Base-by-base conservation (phyloP, 345 rosid species). In the Populus tremula region DNA sequence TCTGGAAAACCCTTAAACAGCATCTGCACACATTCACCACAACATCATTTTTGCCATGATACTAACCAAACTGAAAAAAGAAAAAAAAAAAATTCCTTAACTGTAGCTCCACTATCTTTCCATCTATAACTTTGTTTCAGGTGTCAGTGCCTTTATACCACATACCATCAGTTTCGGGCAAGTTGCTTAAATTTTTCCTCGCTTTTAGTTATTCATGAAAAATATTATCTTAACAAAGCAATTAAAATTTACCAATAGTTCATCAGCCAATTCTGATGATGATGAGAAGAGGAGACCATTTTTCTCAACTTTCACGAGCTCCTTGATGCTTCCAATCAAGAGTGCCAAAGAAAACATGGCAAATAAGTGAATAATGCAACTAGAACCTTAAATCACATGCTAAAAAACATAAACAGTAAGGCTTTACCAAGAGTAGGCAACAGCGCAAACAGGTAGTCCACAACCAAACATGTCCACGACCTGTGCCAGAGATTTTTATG, bases 381-480 rank as follows among this genome's bases (percentile, higher is more conserved):
- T 50, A 17, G 41, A 39, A 72, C 72, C 33, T 11, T 16, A 69
- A 25, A 61, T 21, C 5, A 59, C 39, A 23, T 47, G 53, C 25
- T 31, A 39, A 76, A 67, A 61, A 29, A 20, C 21, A 71, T 10
- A 35, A 54, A 35, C 49, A 31, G 21, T 41, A 80, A 74, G 29
- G 69, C 23, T 67, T 81, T 88, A 96, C 98, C 99, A 93, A 50
- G 99, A 92, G 90, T 91, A 96, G 67, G 98, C 91, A 82, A 89
- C 97, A 35, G 97, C 94, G 70, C 99, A 96, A 70, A 93, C 98
- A 69, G 99, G 98, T 23, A 96, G 87, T 71, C 99, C 98, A 80
- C 97, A 93, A 77, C 99, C 99, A 59, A 96, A 91, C 99, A 96
- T 96, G 84, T 96, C 99, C 78, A 96, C 99, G 50, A 96, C 98